Conservation (phyloP, 1,139 yeast species). For the Hyphopichia pseudoburtonii region DNA sequence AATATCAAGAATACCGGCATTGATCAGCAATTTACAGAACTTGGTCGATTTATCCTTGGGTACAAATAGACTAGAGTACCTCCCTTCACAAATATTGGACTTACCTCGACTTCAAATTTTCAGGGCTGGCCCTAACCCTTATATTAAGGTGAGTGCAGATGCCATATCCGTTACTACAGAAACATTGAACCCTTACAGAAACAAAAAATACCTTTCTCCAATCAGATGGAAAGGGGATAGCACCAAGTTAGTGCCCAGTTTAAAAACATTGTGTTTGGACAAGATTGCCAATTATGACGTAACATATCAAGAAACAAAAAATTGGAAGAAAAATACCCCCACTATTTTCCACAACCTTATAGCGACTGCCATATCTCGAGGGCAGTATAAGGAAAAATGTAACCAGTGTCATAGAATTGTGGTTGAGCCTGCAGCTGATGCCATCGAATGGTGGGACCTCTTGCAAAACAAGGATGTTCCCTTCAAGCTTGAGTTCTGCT, state of each 20-base stretch:
- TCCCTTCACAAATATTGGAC: slow-evolving; percentile 38
- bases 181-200: slow-evolving; percentile 13
- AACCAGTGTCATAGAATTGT: slow-evolving; percentile 34
- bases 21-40: slow-evolving; percentile 29
- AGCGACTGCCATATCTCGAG: slow-evolving; percentile 39
- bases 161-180: slow-evolving; percentile 20
- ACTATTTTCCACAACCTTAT: slow-evolving; percentile 34
- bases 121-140: slow-evolving; percentile 49
- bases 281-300: slow-evolving; percentile 42
- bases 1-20: slow-evolving; percentile 33
- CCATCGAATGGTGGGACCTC: slow-evolving; percentile 49
- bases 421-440: slow-evolving; percentile 45
- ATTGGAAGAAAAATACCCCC: slow-evolving; percentile 43
- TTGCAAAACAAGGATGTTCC: slow-evolving; percentile 40
- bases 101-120: slow-evolving; percentile 31
- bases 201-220: slow-evolving; percentile 7
- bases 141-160: slow-evolving; percentile 26
- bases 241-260: slow-evolving; percentile 23
- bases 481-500: slow-evolving; percentile 39
- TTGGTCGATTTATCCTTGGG: slow-evolving; percentile 43
- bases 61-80: slow-evolving; percentile 32
- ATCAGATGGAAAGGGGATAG: slow-evolving; percentile 3
- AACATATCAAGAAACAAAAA: slow-evolving; percentile 43
- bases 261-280: slow-evolving; percentile 35
- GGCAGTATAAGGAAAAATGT: slow-evolving; percentile 38